Evolutionary conservation across 1,139 yeast species (phyloP).

Genomic region (Scheffersomyces insectosa): DNA sequence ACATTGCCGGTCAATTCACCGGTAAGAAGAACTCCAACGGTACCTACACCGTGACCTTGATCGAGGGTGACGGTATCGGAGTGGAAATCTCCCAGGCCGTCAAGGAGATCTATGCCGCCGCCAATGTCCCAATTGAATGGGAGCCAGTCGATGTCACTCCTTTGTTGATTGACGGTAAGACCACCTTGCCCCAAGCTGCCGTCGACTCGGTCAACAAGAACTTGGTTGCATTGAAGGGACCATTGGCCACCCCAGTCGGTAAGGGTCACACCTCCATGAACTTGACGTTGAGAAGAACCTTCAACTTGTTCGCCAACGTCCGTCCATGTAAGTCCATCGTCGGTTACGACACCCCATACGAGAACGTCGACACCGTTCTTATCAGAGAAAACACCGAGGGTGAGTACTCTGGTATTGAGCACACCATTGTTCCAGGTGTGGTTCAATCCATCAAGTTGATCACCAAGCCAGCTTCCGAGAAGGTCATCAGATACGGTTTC

Average conservation of each 20-base stretch:
- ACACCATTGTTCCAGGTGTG: conserved; percentile 96
- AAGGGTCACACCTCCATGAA: conserved; percentile 98
- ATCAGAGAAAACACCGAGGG: conserved; percentile 99
- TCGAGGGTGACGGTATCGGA: conserved; percentile 99
- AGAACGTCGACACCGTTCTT: conserved; percentile 89
- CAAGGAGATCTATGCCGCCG: conserved; percentile 87
- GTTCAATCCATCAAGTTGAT: conserved; percentile 97
- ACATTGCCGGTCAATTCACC: conserved; percentile 52
- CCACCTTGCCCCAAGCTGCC: conserved; percentile 91
- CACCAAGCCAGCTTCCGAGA: conserved; percentile 94
- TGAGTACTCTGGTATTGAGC: conserved; percentile 99
- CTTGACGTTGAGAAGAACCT: conserved; percentile 95
- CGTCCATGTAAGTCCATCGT: conserved; percentile 94
- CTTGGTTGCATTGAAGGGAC: conserved; percentile 95
- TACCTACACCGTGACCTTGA: conserved; percentile 88
- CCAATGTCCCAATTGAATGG: conserved; percentile 95
- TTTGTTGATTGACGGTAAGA: conserved; percentile 84
- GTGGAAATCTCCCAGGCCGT: conserved; percentile 93
- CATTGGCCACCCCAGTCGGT: conserved; percentile 97
- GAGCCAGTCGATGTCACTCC: conserved; percentile 97
- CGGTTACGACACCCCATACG: conserved; percentile 94
- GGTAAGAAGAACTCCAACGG: conserved; percentile 54
- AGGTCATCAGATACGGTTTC: conserved; percentile 94
- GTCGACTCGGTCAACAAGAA: conserved; percentile 90
- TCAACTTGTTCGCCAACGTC: conserved; percentile 93